Conservation (phyloP, 768 basidiomycete genomes). For the Boletus fagicola region DNA sequence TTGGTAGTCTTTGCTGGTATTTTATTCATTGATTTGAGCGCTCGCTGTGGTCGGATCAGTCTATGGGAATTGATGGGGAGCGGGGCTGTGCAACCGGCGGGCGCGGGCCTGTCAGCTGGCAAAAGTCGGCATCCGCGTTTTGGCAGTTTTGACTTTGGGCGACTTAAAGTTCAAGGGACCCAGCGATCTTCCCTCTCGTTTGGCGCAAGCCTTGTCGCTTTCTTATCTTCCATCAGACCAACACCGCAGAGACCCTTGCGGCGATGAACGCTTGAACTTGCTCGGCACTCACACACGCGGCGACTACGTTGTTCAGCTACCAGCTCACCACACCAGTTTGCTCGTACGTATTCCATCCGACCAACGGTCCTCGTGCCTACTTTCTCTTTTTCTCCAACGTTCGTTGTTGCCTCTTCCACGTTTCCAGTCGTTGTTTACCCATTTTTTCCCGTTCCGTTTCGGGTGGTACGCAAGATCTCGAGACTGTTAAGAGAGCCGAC, state of each 20-base stretch:
- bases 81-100: conserved; percentile 13
- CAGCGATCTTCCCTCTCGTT: not conserved
- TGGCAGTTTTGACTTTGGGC: not conserved
- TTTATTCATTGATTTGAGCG: not conserved
- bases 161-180: not conserved
- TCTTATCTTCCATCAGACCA: not conserved
- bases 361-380: conserved; percentile 3
- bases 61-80: not conserved
- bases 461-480: conserved; percentile 3
- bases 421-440: not conserved
- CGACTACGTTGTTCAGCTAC: conserved; percentile 10
- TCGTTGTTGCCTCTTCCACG: conserved; percentile 4
- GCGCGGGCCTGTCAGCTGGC: not conserved
- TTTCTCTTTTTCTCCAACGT: not conserved
- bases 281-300: conserved; percentile 15
- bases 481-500: not conserved
- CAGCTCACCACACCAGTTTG: not conserved
- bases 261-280: conserved; percentile 25
- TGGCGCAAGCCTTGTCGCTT: not conserved
- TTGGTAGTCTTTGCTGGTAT: not conserved
- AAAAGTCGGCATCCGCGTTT: not conserved
- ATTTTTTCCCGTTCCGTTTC: not conserved
- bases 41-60: not conserved
- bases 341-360: conserved; percentile 8
- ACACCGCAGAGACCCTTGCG: not conserved